Conservation (phyloP, 306 rosid genomes). For the Hippophae gyantsensis region DNA sequence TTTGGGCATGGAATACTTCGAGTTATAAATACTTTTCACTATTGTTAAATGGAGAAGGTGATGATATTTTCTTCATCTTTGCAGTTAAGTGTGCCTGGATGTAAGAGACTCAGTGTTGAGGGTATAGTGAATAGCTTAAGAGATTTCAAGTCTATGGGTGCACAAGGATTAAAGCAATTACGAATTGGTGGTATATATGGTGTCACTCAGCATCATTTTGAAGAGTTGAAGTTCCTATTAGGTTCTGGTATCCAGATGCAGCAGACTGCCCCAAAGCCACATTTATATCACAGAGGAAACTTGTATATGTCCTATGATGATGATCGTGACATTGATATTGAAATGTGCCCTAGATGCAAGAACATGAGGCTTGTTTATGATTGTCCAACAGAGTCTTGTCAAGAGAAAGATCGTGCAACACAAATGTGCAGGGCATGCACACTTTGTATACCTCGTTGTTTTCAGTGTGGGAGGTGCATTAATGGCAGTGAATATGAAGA, state of each 20-base stretch:
- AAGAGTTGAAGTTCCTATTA: slow-evolving; percentile 56
- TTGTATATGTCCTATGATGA: slow-evolving; percentile 61
- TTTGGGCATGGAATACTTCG: no score
- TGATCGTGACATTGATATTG: slow-evolving; percentile 60
- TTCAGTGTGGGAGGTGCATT: slow-evolving; percentile 73
- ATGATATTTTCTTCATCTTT: slow-evolving; percentile 15
- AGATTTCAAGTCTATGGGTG: slow-evolving; percentile 46
- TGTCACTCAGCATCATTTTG: slow-evolving; percentile 55
- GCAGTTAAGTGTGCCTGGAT: slow-evolving; percentile 88
- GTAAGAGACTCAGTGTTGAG: slow-evolving; percentile 75
- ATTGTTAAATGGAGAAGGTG: slow-evolving; percentile 2
- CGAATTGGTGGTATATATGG: slow-evolving; percentile 85
- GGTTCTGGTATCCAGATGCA: slow-evolving; percentile 38
- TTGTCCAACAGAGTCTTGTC: slow-evolving; percentile 73
- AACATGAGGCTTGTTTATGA: slow-evolving; percentile 77
- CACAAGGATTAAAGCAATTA: slow-evolving; percentile 55
- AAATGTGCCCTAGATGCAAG: slow-evolving; percentile 73
- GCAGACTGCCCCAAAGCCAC: slow-evolving; percentile 50
- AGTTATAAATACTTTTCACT: not conserved
- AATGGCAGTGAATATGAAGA: slow-evolving; percentile 73
- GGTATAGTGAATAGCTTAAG: slow-evolving; percentile 57
- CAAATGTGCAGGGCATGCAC: slow-evolving; percentile 78
- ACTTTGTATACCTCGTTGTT: slow-evolving; percentile 69
- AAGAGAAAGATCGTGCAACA: slow-evolving; percentile 30
- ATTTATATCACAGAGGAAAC: slow-evolving; percentile 49